Percentiles rank a stretch among this genome's conserved stretches.
Conservation (phyloP, 2,329 filamentous ascomycete species). For the Coleophoma cylindrospora region DNA sequence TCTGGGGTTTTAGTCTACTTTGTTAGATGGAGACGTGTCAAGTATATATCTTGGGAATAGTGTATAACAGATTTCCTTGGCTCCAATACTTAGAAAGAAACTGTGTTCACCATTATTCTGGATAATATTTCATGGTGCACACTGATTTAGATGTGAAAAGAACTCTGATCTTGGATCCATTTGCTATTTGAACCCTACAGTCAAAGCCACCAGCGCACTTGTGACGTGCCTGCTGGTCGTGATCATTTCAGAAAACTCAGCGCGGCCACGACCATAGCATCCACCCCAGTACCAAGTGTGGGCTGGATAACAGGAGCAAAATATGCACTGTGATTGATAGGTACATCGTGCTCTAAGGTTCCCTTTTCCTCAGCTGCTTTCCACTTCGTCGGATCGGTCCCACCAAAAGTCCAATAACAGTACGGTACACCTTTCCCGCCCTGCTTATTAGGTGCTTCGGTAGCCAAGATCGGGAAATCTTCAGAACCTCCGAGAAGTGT, state of each 20-base stretch:
- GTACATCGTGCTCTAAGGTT: slow-evolving; percentile 38
- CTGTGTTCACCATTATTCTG: too few species aligned
- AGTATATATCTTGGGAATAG: too few species aligned
- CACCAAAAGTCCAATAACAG: slow-evolving; percentile 53
- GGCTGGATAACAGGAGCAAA: slow-evolving; percentile 56
- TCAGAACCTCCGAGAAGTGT: slow-evolving; percentile 14
- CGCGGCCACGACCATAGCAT: slow-evolving; percentile 45
- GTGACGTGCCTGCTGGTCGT: too few species aligned
- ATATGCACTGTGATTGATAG: slow-evolving; percentile 53
- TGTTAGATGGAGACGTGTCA: too few species aligned
- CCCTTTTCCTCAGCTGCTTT: slow-evolving; percentile 41
- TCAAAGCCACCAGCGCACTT: too few species aligned
- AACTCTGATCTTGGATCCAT: too few species aligned
- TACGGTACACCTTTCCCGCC: slow-evolving; percentile 38
- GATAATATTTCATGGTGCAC: too few species aligned
- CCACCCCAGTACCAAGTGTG: slow-evolving; percentile 46
- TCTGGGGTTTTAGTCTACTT: too few species aligned
- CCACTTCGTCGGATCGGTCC: slow-evolving; percentile 42
- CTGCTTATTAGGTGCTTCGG: slow-evolving; percentile 15
- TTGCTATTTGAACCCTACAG: too few species aligned
- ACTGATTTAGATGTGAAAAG: too few species aligned
- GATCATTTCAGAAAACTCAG: slow-evolving; percentile 35
- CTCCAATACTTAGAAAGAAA: too few species aligned
- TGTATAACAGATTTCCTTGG: too few species aligned
- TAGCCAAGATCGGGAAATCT: slow-evolving; percentile 42